phyloP scores from a whole-genome alignment of 2,329 filamentous ascomycete species.

The Talaromyces sp. region DNA sequence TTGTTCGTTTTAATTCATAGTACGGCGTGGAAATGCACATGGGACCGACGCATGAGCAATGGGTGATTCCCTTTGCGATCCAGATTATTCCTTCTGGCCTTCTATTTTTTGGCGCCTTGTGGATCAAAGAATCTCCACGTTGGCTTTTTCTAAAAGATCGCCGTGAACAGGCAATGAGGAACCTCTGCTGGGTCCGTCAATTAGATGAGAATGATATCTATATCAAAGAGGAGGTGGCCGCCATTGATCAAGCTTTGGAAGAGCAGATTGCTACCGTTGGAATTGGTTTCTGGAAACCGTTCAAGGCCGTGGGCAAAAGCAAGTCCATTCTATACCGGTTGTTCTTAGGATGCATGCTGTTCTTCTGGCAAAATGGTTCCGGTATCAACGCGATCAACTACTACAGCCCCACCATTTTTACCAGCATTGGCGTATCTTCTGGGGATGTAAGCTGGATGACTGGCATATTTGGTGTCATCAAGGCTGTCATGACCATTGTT shows the following conservation, averaged over 20 bases:
- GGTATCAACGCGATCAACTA: slow-evolving; percentile 7
- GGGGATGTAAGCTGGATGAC: too few relatives aligned
- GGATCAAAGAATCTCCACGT: slow-evolving; percentile 43
- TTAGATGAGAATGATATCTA: slow-evolving; percentile 46
- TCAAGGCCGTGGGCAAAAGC: slow-evolving; percentile 41
- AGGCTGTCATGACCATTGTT: too few relatives aligned
- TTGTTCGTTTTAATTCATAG: too few relatives aligned
- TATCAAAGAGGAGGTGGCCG: slow-evolving; percentile 43
- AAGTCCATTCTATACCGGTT: slow-evolving; percentile 63
- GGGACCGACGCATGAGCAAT: slow-evolving; percentile 35
- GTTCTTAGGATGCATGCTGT: slow-evolving; percentile 66
- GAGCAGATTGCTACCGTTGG: background rate
- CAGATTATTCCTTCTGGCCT: slow-evolving; percentile 44
- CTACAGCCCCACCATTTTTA: background rate
- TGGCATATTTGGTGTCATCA: too few relatives aligned
- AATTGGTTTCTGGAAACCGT: slow-evolving; percentile 10
- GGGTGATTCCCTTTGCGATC: slow-evolving; percentile 51
- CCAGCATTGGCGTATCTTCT: too few relatives aligned
- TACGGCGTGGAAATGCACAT: slow-evolving; percentile 3
- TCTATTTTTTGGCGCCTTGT: slow-evolving; percentile 44
- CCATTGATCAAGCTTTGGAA: slow-evolving; percentile 33
- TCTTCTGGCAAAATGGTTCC: slow-evolving; percentile 31
- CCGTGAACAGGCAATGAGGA: slow-evolving; percentile 41
- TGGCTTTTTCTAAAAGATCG: slow-evolving; percentile 44
- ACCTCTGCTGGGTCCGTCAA: slow-evolving; percentile 47